A percentile compares a stretch with the other conserved stretches of the same genome.
Conservation (phyloP, 2,329 filamentous ascomycete genomes). For the Colletotrichum kahawae region DNA sequence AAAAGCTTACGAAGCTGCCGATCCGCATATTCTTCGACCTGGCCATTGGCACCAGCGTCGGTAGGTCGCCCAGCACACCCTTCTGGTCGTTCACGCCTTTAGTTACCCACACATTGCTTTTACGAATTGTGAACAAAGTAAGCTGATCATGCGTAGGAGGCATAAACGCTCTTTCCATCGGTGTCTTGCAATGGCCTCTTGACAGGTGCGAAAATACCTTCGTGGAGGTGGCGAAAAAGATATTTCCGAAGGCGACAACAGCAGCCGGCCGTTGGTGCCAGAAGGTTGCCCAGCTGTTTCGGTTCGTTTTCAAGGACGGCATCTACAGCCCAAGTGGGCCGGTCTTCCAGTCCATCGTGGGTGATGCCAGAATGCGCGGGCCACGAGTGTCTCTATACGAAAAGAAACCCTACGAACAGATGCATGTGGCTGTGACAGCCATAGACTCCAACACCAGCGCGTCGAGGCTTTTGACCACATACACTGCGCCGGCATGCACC, state of each 20-base stretch:
- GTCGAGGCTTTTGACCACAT: neutral
- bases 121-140: neutral
- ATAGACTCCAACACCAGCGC: neutral
- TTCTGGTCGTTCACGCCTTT: neutral
- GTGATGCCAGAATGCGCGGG: neutral
- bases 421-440: neutral
- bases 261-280: neutral
- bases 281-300: neutral
- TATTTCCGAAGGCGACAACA: neutral
- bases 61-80: neutral
- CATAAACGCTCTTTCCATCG: neutral
- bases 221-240: neutral
- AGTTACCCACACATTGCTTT: neutral
- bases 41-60: neutral
- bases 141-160: neutral
- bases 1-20: constrained; percentile 23
- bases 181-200: neutral
- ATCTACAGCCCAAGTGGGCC: neutral
- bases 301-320: neutral
- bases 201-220: neutral
- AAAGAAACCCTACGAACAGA: neutral
- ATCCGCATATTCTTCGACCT: neutral
- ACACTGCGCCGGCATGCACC: neutral
- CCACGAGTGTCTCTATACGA: neutral
- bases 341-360: neutral